These are phyloP conservation scores for Leccinum arenicola DNA, from an alignment of 768 basidiomycete genomes.

Conservation along the genomic window DNA sequence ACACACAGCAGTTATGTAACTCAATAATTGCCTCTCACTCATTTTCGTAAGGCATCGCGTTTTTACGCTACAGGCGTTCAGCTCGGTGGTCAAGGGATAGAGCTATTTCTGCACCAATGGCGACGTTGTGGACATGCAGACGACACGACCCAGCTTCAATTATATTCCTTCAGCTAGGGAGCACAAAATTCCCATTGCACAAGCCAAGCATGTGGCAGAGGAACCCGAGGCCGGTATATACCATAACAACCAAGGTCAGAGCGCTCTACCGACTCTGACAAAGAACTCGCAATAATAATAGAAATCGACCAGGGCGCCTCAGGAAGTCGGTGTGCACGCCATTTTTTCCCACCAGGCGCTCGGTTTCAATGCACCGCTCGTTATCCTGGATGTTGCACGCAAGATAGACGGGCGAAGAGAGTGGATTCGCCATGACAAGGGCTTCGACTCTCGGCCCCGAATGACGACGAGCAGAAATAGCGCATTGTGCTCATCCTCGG, in stretches of 20 bases:
- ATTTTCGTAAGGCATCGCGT: slow-evolving; percentile 9
- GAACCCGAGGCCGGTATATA: not conserved
- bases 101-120: not conserved
- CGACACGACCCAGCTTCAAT: not conserved
- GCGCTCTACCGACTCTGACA: not conserved
- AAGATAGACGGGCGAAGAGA: not conserved
- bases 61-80: not conserved
- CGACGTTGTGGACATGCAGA: not conserved
- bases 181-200: not conserved
- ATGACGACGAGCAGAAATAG: not conserved
- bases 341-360: not conserved
- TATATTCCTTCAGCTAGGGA: not conserved
- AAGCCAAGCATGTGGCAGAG: not conserved
- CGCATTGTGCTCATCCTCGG: not conserved
- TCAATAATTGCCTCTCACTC: not conserved
- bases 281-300: not conserved
- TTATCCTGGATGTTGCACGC: not conserved
- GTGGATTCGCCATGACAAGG: not conserved
- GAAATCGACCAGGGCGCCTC: not conserved
- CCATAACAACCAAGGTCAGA: not conserved
- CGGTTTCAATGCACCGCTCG: not conserved
- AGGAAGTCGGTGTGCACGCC: not conserved
- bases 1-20: slow-evolving; percentile 26
- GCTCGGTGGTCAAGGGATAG: not conserved
- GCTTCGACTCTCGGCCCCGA: not conserved